Evolutionary conservation across 805 yeast species (phyloP).

Genomic region (Candida manassasensis): DNA sequence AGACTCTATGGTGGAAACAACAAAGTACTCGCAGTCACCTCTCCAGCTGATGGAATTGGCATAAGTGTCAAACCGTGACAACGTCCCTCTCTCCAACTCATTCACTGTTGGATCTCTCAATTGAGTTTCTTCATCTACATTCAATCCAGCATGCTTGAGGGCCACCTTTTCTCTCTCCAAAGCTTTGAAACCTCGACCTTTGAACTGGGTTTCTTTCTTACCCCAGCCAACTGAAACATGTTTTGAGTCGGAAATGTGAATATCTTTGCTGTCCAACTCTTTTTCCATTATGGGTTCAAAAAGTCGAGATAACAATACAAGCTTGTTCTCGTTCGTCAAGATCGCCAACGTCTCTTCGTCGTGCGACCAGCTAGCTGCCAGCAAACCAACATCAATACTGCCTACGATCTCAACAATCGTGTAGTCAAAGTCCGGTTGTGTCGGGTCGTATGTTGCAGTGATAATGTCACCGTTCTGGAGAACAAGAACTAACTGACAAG

Average conservation of each 20-base stretch:
- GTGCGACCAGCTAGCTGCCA: conserved; percentile 79
- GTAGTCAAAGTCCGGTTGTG: conserved; percentile 42
- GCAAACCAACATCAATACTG: conserved; percentile 69
- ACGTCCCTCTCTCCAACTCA: conserved; percentile 62
- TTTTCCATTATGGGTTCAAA: conserved; percentile 78
- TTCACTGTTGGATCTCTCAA: conserved; percentile 87
- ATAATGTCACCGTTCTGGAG: conserved; percentile 74
- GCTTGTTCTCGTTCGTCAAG: conserved; percentile 55
- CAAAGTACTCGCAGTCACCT: conserved; percentile 86
- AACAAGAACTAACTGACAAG: conserved; percentile 60
- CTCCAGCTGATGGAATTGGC: conserved; percentile 74
- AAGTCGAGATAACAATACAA: conserved; percentile 64
- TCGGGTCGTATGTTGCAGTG: conserved; percentile 56
- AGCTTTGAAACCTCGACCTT: conserved; percentile 87
- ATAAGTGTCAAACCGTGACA: conserved; percentile 51
- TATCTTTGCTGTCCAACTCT: conserved; percentile 54
- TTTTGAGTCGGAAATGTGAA: conserved; percentile 52
- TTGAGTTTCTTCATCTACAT: conserved; percentile 47
- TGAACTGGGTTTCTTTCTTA: conserved; percentile 90
- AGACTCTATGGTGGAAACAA: conserved; percentile 59
- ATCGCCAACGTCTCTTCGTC: conserved; percentile 84
- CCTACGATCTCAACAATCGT: conserved; percentile 77
- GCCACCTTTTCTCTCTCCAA: conserved; percentile 59
- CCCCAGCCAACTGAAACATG: conserved; percentile 99
- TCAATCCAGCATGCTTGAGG: conserved; percentile 62